Percentiles rank a stretch among this genome's conserved stretches.
These are phyloP conservation scores for Epichloe brachyelytri DNA, from an alignment of 2,329 filamentous ascomycete genomes.

Conservation along the genomic window DNA sequence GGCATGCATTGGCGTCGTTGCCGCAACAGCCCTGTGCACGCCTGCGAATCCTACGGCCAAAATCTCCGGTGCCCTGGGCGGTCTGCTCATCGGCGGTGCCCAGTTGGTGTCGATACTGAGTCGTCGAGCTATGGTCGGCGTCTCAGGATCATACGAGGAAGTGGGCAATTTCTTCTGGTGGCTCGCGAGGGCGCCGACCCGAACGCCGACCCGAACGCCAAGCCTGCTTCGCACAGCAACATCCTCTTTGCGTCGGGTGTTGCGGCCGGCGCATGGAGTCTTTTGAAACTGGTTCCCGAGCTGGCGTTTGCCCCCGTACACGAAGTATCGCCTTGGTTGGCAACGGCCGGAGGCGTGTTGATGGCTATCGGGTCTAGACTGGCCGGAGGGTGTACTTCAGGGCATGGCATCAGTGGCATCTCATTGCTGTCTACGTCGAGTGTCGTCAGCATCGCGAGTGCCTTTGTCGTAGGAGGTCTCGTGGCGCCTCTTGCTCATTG, in stretches of 20 bases:
- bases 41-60: slow-evolving; percentile 17
- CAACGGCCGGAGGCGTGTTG: slow-evolving; percentile 39
- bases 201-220: slow-evolving; percentile 9
- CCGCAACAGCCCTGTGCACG: slow-evolving; percentile 20
- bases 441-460: slow-evolving; percentile 43
- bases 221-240: slow-evolving; percentile 25
- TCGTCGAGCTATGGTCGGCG: slow-evolving; percentile 42
- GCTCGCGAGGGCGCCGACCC: slow-evolving; percentile 18
- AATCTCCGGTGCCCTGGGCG: slow-evolving; percentile 38
- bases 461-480: slow-evolving; percentile 39
- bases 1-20: slow-evolving; percentile 27
- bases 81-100: slow-evolving; percentile 42
- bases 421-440: slow-evolving; percentile 49
- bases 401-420: slow-evolving; percentile 56
- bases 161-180: slow-evolving; percentile 41
- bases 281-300: slow-evolving; percentile 21
- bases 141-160: slow-evolving; percentile 50
- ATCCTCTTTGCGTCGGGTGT: slow-evolving; percentile 41
- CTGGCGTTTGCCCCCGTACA: slow-evolving; percentile 14
- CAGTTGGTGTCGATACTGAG: slow-evolving; percentile 43
- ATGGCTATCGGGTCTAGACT: slow-evolving; percentile 49
- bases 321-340: slow-evolving; percentile 24
- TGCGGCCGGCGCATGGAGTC: slow-evolving; percentile 29
- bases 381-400: slow-evolving; percentile 54
- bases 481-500: slow-evolving; percentile 17